Base-by-base conservation (phyloP, 202 grass and related monocot species). In the Eragrostis tef region DNA sequence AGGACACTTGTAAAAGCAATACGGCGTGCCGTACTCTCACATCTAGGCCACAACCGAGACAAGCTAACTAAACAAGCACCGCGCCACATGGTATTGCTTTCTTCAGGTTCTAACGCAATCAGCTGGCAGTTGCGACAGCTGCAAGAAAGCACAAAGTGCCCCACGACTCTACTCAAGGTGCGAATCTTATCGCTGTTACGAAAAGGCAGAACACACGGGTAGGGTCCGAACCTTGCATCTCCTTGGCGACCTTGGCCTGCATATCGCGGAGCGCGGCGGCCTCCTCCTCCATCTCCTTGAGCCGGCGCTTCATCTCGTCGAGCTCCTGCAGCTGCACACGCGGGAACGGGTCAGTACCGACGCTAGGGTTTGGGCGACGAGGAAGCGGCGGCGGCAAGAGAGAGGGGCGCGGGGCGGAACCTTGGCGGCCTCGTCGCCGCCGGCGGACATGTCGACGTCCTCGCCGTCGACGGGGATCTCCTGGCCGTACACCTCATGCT, bases 401-500 rank as follows among this genome's bases (percentile, higher is more conserved):
- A 20, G 5, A 51, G 36, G 16, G 43, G 45, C 29, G 61, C 11
- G 9, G 16, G 17, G 26, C 48, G 7, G 51, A 19, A 94, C 92
- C 89, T 89, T 89, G 77, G 77, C 21, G 10, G 78, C 77, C 12
- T 91, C 84, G 2, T 89, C 92, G 2, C 83, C 92, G 6, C 44
- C 73, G 26, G 43, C 79, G 19, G 58, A 13, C 86, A 91, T 89
- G 76, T 95, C 95, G 29, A 89, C 91, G 59, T 97, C 91, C 59
- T 94, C 96, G 15, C 77, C 96, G 70, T 88, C 95, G 73, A 90
- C 90, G 9, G 95, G 92, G 64, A 98, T 93, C 79, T 98, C 95
- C 73, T 90, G 88, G 16, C 92, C 95, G 85, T 98, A 98, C 73
- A 95, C 92, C 77, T 93, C 92, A 46, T 95, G 95, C 87, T 98